A percentile compares a stretch with the other conserved stretches of the same genome.
phyloP scores from a whole-genome alignment of 2,329 filamentous ascomycete genomes.

The Purpureocillium lavendulum region DNA sequence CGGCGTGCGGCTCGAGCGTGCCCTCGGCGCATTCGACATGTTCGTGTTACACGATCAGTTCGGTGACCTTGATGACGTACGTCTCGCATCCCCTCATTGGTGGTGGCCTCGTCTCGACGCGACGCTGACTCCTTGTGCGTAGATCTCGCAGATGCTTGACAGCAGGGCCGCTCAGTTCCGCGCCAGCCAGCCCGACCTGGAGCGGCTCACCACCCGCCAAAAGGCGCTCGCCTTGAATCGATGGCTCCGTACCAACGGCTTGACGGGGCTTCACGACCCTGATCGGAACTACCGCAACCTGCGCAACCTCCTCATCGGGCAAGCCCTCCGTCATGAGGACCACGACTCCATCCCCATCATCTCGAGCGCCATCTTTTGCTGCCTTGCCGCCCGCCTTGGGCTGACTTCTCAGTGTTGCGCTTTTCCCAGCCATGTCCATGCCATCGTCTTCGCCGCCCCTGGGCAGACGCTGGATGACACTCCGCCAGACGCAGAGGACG shows the following conservation, averaged over 20 bases:
- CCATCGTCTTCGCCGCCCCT: slow-evolving; percentile 57
- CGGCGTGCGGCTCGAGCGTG: slow-evolving; percentile 52
- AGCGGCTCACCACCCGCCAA: slow-evolving; percentile 49
- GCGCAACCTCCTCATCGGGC: slow-evolving; percentile 79
- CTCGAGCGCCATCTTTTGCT: slow-evolving; percentile 79
- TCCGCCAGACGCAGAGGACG: slow-evolving; percentile 26
- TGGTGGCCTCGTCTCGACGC: background rate
- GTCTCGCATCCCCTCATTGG: slow-evolving; percentile 12
- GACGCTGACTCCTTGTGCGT: slow-evolving; percentile 4
- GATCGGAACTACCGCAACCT: slow-evolving; percentile 66
- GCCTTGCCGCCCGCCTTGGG: slow-evolving; percentile 64
- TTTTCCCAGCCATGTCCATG: slow-evolving; percentile 80
- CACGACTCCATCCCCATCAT: slow-evolving; percentile 82
- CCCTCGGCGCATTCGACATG: slow-evolving; percentile 78
- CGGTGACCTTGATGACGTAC: slow-evolving; percentile 67
- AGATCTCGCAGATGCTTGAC: slow-evolving; percentile 61
- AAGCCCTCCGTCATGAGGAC: slow-evolving; percentile 62
- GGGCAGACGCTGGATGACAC: slow-evolving; percentile 53
- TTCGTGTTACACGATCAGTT: slow-evolving; percentile 69
- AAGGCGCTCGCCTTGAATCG: slow-evolving; percentile 60
- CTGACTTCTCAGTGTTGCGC: slow-evolving; percentile 71
- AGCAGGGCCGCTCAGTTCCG: slow-evolving; percentile 50
- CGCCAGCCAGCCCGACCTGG: slow-evolving; percentile 40
- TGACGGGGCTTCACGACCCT: slow-evolving; percentile 61
- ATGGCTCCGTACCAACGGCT: slow-evolving; percentile 60